Evolutionary conservation across 257 asterid genomes (phyloP), one percentile per base, ranked within the genome.

Genomic region (Pogostemon cablin): DNA sequence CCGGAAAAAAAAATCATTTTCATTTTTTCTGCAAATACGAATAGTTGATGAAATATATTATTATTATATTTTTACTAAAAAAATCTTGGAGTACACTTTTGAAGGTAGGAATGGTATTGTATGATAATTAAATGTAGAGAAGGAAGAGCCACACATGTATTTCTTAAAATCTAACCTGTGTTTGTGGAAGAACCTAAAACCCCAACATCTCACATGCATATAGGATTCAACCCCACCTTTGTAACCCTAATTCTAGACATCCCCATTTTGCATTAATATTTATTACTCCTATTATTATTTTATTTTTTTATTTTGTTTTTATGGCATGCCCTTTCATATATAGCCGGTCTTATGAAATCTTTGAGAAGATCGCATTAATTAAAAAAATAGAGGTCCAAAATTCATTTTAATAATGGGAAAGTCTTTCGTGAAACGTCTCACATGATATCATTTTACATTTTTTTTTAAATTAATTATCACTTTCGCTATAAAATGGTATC

Each of bases 161-260:
- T 48, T 44, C 56, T 54, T 17, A 9, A 64, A 44, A 62, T 7
- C 65, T 47, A 77, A 65, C 72, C 67, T 54, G 57, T 67, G 46
- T 62, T 52, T 72, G 67, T 77, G 72, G 73, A 71, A 7, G 55
- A 32, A 9, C 3, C 49, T 46, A 55, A 65, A 67, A 66, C 58
- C 67, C 81, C 81, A 72, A 73, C 81, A 78, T 62, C 32, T 54
- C 78, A 78, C 81, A 73, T 78, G 81, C 64, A 6, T 44, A 53
- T 40, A 8, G 68, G 72, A 56, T 56, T 62, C 38, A 69, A 49
- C 37, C 4, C 34, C 65, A 53, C 59, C 48, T 39, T 54, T 50
- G 65, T 9, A 34, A 54, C 32, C 53, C 40, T 65, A 39, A 5
- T 3, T 43, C 40, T 8, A 38, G 6, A 39, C 59, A 37, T 48